Percentiles rank a stretch among this genome's conserved stretches.
phyloP scores from a whole-genome alignment of 139 green algal species.

The Picochlorum costavermella region DNA sequence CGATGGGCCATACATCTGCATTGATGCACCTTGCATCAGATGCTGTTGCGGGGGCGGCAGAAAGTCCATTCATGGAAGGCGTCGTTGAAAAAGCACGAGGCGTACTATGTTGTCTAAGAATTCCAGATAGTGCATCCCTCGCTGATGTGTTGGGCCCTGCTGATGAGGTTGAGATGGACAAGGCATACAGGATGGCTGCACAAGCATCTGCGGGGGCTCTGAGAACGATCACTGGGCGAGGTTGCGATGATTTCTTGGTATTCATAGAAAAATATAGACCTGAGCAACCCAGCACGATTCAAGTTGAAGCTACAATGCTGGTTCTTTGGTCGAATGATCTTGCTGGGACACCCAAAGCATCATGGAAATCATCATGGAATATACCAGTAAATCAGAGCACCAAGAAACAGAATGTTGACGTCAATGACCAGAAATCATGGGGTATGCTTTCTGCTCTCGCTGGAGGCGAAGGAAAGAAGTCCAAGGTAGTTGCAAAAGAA shows the following conservation, averaged over 20 bases:
- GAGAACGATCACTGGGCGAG: conserved; percentile 28
- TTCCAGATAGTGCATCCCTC: conserved; percentile 36
- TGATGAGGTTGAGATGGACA: neutral
- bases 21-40: conserved; percentile 44
- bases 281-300: conserved; percentile 2
- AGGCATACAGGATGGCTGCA: conserved; percentile 18
- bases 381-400: neutral
- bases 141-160: neutral
- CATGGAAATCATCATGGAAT: neutral
- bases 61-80: conserved; percentile 69
- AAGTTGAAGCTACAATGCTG: conserved; percentile 33
- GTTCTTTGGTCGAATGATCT: conserved; percentile 21
- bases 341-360: neutral
- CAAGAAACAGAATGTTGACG: neutral
- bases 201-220: conserved; percentile 43
- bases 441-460: conserved; percentile 55
- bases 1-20: conserved; percentile 38
- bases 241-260: conserved; percentile 65
- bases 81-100: conserved; percentile 33
- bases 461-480: conserved; percentile 29
- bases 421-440: conserved; percentile 19
- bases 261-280: conserved; percentile 32
- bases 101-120: conserved; percentile 62
- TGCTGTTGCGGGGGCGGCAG: conserved; percentile 41
- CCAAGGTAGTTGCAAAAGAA: neutral